These are phyloP conservation scores for Raphidocelis subcapitata DNA, from an alignment of 139 green algal genomes.

Conservation along the genomic window DNA sequence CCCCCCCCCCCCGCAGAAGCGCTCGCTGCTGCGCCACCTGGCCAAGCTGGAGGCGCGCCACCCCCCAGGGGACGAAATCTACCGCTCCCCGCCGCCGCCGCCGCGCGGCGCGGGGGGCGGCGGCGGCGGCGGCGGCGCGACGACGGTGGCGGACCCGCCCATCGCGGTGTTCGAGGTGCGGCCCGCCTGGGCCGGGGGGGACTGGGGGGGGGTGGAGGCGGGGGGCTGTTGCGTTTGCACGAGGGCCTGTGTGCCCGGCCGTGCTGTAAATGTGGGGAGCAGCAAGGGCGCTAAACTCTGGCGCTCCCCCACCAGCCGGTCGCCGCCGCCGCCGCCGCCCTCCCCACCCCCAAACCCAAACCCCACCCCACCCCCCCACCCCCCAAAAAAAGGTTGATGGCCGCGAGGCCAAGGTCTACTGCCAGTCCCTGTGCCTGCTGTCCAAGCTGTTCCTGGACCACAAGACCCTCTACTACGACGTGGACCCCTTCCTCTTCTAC, in stretches of 20 bases:
- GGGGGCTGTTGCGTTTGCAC: too few species aligned
- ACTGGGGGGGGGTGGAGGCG: too few species aligned
- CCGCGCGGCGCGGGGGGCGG: too few species aligned
- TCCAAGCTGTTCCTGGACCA: slow-evolving; percentile 99
- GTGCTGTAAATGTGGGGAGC: too few species aligned
- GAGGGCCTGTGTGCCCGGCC: too few species aligned
- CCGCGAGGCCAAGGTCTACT: slow-evolving; percentile 90
- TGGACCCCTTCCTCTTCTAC: slow-evolving; percentile 99
- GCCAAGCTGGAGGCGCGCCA: slow-evolving; percentile 85
- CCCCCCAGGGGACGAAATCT: slow-evolving; percentile 98
- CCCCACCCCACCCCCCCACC: neutral
- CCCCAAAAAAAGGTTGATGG: slow-evolving; percentile 72
- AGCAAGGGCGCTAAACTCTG: neutral
- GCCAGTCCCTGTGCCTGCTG: slow-evolving; percentile 98
- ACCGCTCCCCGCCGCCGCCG: too few species aligned
- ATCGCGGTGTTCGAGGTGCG: neutral
- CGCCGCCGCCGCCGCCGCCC: neutral
- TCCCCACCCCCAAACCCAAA: neutral
- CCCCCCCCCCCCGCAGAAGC: too few species aligned
- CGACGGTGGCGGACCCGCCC: too few species aligned
- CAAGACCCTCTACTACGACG: slow-evolving; percentile 99
- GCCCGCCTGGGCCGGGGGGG: too few species aligned
- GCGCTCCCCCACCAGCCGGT: neutral
- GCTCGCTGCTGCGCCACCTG: slow-evolving; percentile 92
- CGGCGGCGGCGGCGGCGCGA: too few species aligned